Evolutionary conservation across 176 grass and related monocot genomes (phyloP).

Genomic region (Cenchrus purpureus): DNA sequence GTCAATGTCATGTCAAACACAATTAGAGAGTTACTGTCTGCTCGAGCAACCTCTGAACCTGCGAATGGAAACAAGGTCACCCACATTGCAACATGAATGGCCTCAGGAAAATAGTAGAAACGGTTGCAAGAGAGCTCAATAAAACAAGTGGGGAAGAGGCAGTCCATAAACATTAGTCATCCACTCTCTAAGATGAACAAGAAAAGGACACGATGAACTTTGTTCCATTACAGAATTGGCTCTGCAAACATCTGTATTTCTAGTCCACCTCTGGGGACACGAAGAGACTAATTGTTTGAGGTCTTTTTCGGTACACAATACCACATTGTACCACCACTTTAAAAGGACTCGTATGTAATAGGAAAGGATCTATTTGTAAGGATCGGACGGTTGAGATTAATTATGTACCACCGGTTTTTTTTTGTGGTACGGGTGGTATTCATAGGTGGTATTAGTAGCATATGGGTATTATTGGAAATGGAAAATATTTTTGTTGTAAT

Average conservation of each 20-base stretch:
- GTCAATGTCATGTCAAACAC: conserved; percentile 46
- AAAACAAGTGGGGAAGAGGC: not conserved
- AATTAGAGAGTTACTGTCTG: conserved; percentile 42
- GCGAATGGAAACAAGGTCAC: conserved; percentile 42
- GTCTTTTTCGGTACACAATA: too few relatives aligned
- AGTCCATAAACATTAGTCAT: not conserved
- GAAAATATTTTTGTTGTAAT: too few relatives aligned
- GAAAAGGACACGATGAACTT: too few relatives aligned
- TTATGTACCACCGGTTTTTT: too few relatives aligned
- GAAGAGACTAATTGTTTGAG: not conserved
- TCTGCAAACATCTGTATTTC: not conserved
- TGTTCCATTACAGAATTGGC: not conserved
- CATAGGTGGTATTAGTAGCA: too few relatives aligned
- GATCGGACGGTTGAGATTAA: too few relatives aligned
- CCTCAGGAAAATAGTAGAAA: conserved; percentile 19
- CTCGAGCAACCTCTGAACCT: conserved; percentile 45
- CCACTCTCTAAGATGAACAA: conserved; percentile 11
- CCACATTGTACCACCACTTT: too few relatives aligned
- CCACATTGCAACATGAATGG: conserved; percentile 19
- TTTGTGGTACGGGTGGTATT: too few relatives aligned
- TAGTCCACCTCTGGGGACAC: not conserved
- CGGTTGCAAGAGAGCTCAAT: not conserved
- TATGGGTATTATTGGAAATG: too few relatives aligned
- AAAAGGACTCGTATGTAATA: too few relatives aligned
- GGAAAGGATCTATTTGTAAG: too few relatives aligned